Percentiles rank a stretch among this genome's conserved stretches.
phyloP scores from a whole-genome alignment of 495 filamentous ascomycete genomes.

The Tuber aestivum region DNA sequence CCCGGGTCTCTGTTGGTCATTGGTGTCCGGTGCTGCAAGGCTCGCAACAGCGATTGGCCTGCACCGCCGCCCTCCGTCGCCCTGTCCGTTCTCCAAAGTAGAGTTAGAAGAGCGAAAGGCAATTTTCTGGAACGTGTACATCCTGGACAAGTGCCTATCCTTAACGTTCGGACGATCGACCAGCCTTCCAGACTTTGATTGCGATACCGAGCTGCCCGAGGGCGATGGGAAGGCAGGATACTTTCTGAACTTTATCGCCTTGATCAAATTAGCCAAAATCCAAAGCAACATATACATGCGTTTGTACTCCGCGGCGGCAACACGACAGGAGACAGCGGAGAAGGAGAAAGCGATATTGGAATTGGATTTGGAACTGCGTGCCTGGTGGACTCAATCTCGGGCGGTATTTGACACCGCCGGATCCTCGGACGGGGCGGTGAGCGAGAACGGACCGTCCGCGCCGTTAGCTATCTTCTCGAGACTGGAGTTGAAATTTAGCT shows the following conservation, averaged over 20 bases:
- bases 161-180: slow-evolving; percentile 39
- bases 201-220: slow-evolving; percentile 37
- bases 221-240: slow-evolving; percentile 25
- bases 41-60: slow-evolving; percentile 42
- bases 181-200: slow-evolving; percentile 41
- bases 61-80: slow-evolving; percentile 32
- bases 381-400: slow-evolving; percentile 35
- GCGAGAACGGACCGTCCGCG: neutral
- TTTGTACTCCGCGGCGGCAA: slow-evolving; percentile 35
- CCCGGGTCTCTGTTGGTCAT: slow-evolving; percentile 39
- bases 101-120: slow-evolving; percentile 41
- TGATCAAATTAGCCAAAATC: slow-evolving; percentile 34
- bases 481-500: slow-evolving; percentile 37
- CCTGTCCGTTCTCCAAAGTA: slow-evolving; percentile 23
- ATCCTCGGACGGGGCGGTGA: neutral
- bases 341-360: slow-evolving; percentile 27
- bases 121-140: slow-evolving; percentile 44
- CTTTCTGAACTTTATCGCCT: slow-evolving; percentile 32
- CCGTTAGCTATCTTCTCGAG: slow-evolving; percentile 26
- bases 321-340: slow-evolving; percentile 24
- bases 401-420: slow-evolving; percentile 20
- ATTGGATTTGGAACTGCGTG: slow-evolving; percentile 29
- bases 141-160: slow-evolving; percentile 40
- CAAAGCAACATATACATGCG: slow-evolving; percentile 39
- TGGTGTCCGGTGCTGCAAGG: slow-evolving; percentile 38